Conservation (phyloP, 2,329 filamentous ascomycete genomes). For the Xylariaceae sp. region DNA sequence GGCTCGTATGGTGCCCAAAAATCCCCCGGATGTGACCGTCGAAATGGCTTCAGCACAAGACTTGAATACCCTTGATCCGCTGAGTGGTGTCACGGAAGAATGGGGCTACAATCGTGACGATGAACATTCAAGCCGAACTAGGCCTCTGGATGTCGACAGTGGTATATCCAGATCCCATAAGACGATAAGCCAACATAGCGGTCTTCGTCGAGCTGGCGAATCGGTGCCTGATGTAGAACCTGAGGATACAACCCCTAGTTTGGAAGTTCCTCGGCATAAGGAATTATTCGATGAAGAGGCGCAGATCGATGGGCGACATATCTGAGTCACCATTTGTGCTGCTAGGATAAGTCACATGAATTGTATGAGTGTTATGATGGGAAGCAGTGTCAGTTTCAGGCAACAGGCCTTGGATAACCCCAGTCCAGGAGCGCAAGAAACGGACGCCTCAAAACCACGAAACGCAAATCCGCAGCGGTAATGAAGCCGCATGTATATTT, state of each 20-base stretch:
- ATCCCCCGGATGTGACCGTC: slow-evolving; percentile 19
- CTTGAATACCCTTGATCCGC: slow-evolving; percentile 40
- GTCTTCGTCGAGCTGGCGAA: slow-evolving; percentile 32
- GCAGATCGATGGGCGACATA: slow-evolving; percentile 29
- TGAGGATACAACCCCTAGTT: slow-evolving; percentile 22
- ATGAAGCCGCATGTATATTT: too few species aligned
- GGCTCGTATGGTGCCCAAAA: slow-evolving; percentile 57
- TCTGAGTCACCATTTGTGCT: slow-evolving; percentile 19
- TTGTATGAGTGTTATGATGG: too few species aligned
- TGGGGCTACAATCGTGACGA: slow-evolving; percentile 40
- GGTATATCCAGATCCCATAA: slow-evolving; percentile 27
- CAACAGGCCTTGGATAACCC: too few species aligned
- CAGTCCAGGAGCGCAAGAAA: too few species aligned
- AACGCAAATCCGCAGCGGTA: too few species aligned
- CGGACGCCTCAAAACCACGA: too few species aligned
- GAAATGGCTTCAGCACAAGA: slow-evolving; percentile 45
- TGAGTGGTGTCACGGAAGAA: slow-evolving; percentile 35
- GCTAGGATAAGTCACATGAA: too few species aligned
- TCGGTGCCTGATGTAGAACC: slow-evolving; percentile 23
- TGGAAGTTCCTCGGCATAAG: slow-evolving; percentile 31
- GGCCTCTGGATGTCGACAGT: slow-evolving; percentile 38
- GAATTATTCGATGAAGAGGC: slow-evolving; percentile 33
- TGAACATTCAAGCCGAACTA: slow-evolving; percentile 34
- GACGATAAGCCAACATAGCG: slow-evolving; percentile 29
- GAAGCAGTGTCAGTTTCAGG: too few species aligned